Percentiles rank a stretch among this genome's conserved stretches.
Evolutionary conservation across 106 monocot genomes (phyloP).

Genomic region (Posidonia australis): DNA sequence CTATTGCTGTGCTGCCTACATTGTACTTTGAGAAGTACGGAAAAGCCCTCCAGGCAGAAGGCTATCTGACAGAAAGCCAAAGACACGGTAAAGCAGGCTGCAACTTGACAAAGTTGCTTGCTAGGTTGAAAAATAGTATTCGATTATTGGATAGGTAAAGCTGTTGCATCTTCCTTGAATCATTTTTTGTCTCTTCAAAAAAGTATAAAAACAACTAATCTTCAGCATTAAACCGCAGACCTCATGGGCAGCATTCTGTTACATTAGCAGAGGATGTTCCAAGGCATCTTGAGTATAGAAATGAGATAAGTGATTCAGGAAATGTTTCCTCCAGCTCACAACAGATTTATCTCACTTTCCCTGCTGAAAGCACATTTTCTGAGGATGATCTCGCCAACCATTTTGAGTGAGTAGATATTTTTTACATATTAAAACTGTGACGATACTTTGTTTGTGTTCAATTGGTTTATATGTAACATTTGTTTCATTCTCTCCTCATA

Average conservation of each 20-base stretch:
- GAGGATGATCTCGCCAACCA: constrained; percentile 65
- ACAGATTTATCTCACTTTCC: constrained; percentile 91
- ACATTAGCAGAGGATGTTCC: constrained; percentile 40
- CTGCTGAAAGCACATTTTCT: constrained; percentile 64
- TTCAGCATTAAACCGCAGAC: too few species aligned
- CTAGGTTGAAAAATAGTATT: constrained; percentile 49
- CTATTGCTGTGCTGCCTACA: constrained; percentile 54
- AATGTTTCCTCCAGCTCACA: constrained; percentile 25
- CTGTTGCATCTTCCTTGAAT: too few species aligned
- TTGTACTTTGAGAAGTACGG: constrained; percentile 69
- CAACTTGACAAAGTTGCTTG: constrained; percentile 69
- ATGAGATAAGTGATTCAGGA: constrained; percentile 18
- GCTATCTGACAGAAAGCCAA: constrained; percentile 80
- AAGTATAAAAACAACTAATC: too few species aligned
- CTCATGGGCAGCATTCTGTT: constrained; percentile 74
- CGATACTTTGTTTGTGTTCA: too few species aligned
- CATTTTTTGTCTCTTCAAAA: too few species aligned
- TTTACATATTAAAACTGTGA: too few species aligned
- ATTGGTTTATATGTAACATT: too few species aligned
- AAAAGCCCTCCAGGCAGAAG: constrained; percentile 54
- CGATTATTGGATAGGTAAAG: constrained; percentile 57
- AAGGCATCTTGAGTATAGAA: constrained; percentile 32
- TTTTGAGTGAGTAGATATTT: constrained; percentile 64
- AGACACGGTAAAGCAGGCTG: constrained; percentile 65
- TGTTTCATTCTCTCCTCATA: neutral